A percentile compares a stretch with the other conserved stretches of the same genome.
Conservation (phyloP, 768 basidiomycete genomes). For the Trametes cubensis region DNA sequence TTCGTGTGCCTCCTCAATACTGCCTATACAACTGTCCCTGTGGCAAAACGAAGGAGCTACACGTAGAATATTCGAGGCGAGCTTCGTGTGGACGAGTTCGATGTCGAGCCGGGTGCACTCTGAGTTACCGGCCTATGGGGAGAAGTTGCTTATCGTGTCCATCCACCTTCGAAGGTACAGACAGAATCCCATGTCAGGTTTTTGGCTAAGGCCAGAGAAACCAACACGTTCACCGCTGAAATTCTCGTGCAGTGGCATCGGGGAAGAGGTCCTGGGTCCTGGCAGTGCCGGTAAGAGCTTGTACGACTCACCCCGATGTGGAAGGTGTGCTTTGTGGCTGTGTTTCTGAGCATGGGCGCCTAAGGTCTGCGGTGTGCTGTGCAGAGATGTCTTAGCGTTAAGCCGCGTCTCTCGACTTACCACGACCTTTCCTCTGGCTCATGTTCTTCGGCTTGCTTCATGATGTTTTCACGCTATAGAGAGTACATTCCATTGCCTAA, state of each 20-base stretch:
- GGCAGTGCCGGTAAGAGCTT: background rate
- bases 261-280: no score
- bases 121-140: background rate
- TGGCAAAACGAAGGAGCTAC: background rate
- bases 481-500: constrained; percentile 11
- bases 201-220: no score
- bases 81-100: background rate
- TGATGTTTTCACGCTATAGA: constrained; percentile 12
- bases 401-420: background rate
- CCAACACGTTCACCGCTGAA: no score
- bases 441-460: background rate
- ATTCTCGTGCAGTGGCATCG: no score
- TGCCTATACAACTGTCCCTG: background rate
- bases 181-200: no score
- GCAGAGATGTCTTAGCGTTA: no score
- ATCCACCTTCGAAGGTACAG: no score
- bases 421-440: background rate
- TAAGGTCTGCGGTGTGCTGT: background rate
- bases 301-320: background rate
- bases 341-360: background rate
- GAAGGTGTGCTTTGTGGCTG: constrained; percentile 4
- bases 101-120: background rate
- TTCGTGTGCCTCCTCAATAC: background rate
- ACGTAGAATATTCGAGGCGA: background rate
- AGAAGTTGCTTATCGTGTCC: background rate